Evolutionary conservation across 495 filamentous ascomycete species (phyloP).

Genomic region (Xylaria bambusicola): DNA sequence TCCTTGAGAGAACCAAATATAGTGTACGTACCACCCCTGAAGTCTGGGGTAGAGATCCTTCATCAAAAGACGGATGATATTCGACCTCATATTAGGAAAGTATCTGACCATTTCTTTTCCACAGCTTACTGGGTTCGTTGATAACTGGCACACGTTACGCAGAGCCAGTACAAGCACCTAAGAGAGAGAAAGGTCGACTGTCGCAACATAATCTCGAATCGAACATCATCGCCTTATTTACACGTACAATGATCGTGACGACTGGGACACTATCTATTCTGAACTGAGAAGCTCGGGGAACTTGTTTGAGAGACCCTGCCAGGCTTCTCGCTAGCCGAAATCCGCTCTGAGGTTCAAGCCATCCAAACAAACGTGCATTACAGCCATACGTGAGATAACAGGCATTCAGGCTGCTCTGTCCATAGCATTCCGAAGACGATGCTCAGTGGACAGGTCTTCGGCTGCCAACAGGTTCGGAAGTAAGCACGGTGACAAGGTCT

Average conservation of each 20-base stretch:
- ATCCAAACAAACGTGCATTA: not conserved
- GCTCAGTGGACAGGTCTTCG: not conserved
- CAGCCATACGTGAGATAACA: not conserved
- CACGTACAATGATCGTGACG: not conserved
- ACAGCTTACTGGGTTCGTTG: not conserved
- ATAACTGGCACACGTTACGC: not conserved
- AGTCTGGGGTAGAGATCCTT: slow-evolving; percentile 17
- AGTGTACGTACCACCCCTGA: slow-evolving; percentile 12
- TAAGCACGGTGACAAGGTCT: not conserved
- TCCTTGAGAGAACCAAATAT: not conserved
- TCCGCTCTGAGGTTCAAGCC: not conserved
- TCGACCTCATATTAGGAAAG: slow-evolving; percentile 6
- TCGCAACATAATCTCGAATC: not conserved
- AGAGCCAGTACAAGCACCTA: not conserved
- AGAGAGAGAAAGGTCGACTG: not conserved
- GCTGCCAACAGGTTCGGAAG: not conserved
- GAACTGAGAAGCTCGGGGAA: slow-evolving; percentile 8
- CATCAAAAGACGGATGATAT: slow-evolving; percentile 14
- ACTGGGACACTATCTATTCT: not conserved
- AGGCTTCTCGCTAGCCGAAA: slow-evolving; percentile 12
- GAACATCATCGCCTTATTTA: not conserved
- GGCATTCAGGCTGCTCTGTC: not conserved
- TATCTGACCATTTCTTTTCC: slow-evolving; percentile 7
- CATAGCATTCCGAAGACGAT: slow-evolving; percentile 1
- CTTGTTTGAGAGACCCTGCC: slow-evolving; percentile 7